Percentiles rank a stretch among this genome's conserved stretches.
phyloP scores from a whole-genome alignment of 805 yeast genomes.

The Pichia exigua region DNA sequence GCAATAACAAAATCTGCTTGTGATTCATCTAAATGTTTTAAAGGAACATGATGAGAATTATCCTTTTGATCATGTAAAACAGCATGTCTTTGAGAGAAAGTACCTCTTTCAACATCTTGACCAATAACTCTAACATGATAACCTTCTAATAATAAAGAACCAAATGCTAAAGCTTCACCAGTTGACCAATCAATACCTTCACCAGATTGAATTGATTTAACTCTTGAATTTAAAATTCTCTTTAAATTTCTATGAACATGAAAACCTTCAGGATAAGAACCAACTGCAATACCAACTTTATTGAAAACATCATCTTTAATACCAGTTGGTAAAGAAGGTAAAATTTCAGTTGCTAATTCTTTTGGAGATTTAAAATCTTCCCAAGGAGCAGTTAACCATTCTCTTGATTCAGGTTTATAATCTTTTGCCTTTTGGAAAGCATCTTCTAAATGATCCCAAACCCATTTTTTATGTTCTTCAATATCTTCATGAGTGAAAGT shows the following conservation, averaged over 20 bases:
- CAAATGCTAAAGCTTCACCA: slow-evolving; percentile 98
- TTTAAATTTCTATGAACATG: slow-evolving; percentile 91
- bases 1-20: slow-evolving; percentile 85
- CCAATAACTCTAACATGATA: slow-evolving; percentile 96
- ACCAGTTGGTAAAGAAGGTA: slow-evolving; percentile 95
- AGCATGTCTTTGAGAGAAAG: slow-evolving; percentile 98
- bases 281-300: slow-evolving; percentile 68
- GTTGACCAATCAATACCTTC: slow-evolving; percentile 98
- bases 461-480: slow-evolving; percentile 96
- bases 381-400: slow-evolving; percentile 99
- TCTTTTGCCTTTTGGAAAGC: slow-evolving; percentile 84
- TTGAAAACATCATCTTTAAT: slow-evolving; percentile 64
- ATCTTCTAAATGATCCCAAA: slow-evolving; percentile 89
- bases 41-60: slow-evolving; percentile 78
- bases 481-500: slow-evolving; percentile 85
- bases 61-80: slow-evolving; percentile 93
- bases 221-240: slow-evolving; percentile 84
- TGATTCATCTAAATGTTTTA: slow-evolving; percentile 66
- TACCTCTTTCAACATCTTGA: slow-evolving; percentile 99
- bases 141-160: slow-evolving; percentile 87
- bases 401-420: slow-evolving; percentile 83
- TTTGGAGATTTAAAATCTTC: slow-evolving; percentile 97
- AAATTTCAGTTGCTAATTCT: slow-evolving; percentile 89
- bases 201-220: slow-evolving; percentile 76
- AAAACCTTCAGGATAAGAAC: slow-evolving; percentile 81